Conservation (phyloP, 2,329 filamentous ascomycete genomes). For the Colletotrichum chrysophilum region DNA sequence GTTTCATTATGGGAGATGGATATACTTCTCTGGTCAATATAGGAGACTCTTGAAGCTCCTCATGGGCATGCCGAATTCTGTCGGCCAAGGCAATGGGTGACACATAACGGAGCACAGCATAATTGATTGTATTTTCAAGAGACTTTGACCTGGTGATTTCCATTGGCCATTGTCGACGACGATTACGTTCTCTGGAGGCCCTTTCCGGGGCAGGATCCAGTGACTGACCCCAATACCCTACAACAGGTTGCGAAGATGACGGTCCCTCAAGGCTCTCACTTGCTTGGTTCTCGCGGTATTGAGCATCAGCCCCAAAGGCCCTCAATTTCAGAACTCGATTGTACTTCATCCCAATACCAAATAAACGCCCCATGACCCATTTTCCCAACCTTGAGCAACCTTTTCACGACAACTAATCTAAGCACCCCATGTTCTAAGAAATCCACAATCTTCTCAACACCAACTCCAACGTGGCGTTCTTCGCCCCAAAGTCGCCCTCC, state of each 20-base stretch:
- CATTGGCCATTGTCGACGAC: fast-evolving
- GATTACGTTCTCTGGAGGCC: fast-evolving
- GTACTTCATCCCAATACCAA: background rate
- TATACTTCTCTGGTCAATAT: background rate
- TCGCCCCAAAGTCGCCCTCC: background rate
- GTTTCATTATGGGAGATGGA: background rate
- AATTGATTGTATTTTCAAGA: background rate
- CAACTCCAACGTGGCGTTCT: background rate
- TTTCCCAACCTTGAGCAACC: fast-evolving
- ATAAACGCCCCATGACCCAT: background rate
- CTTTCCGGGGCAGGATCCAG: fast-evolving
- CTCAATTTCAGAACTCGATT: background rate
- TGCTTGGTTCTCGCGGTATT: background rate
- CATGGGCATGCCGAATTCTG: background rate
- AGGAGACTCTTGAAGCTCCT: background rate
- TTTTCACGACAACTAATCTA: background rate
- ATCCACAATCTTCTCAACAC: background rate
- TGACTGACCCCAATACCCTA: background rate
- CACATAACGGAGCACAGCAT: background rate
- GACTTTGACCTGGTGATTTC: background rate
- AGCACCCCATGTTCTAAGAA: fast-evolving
- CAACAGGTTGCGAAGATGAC: background rate
- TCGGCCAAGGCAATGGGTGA: background rate
- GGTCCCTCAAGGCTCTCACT: fast-evolving
- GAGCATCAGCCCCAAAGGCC: background rate